Base-by-base conservation (phyloP, 441 rosid species). In the Viola pubescens region DNA sequence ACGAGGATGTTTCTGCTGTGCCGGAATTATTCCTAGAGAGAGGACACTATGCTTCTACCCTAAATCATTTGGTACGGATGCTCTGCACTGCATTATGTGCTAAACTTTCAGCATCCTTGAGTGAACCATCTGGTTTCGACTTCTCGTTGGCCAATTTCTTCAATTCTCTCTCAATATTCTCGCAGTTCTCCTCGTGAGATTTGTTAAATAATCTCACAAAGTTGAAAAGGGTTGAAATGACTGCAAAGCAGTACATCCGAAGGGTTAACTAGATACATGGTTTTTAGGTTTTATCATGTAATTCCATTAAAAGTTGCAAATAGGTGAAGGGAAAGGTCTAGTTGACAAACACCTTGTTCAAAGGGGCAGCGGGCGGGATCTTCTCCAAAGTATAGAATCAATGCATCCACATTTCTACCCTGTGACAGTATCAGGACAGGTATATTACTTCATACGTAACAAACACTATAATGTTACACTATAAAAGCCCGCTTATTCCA, bases 361-460 rank as follows among this genome's bases (percentile, higher is more conserved):
- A 94, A 89, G 56, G 96, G 83, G 56, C 94, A 94, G 12, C 87
- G 86, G 44, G 91, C 86, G 51, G 98, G 98, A 79, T 94, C 97
- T 81, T 94, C 97, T 52, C 98, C 98, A 67, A 89, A 94, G 71
- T 94, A 94, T 71, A 88, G 81, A 71, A 88, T 86, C 75, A 88
- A 77, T 46, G 87, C 85, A 75, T 94, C 98, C 59, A 82, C 95
- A 60, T 89, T 89, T 73, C 86, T 81, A 43, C 98, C 98, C 97
- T 89, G 85, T 48, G 58, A 62, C 10, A 66, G 46, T 58, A 71
- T 56, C 14, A 37, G 50, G 14, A 65, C 48, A 50, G 42, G 42
- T 59, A 48, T 54, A 50, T 44, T 64, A 39, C 7, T n/a, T 48
- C 4, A 43, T 7, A 51, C 19, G 6, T 11, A 4, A 11, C 19